Base-by-base conservation (phyloP, 73 alveolate genomes). In the Diophrys sp. region DNA sequence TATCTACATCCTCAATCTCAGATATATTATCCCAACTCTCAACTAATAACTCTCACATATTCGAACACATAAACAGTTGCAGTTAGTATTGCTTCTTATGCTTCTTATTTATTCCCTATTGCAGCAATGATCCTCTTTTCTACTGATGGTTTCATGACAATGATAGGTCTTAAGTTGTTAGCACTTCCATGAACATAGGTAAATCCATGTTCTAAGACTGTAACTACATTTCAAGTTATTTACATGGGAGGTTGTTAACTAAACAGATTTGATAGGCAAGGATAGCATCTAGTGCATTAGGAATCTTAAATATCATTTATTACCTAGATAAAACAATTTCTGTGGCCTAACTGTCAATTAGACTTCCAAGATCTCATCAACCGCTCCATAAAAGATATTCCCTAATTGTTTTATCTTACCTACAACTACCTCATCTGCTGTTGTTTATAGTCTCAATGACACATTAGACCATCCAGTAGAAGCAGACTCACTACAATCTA, bases 1-100 rank as follows among this genome's bases (percentile, higher is more conserved):
- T 2, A 26, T 27, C 31, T 26, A 82, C 75, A 0, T 67, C 30
- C 29, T 54, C 78, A 1, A 86, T 33, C 86, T 90, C 87, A 73
- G 81, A 66, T n/a, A 87, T 75, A 27, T 81, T 70, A 14, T 81
- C 84, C 94, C 94, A 87, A 44, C 70, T 32, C 71, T 90, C 96
- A 33, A 90, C 81, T 81, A 34, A 71, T 28, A 1, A 82, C 83
- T 56, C 76, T 89, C 31, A 80, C 85, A 74, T 67, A 85, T 54
- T 80, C 86, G 74, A 85, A 75, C 69, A 80, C 54, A 66, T 57
- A 85, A 14, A 75, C 73, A 25, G 73, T 67, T 24, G 83, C 77
- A 18, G 33, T 1, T 23, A 67, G n/a, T 23, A 79, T 56, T 25
- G 29, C 79, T 14, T 80, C 86, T n/a, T 24, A 54, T 14, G 69